Percentiles rank a stretch among this genome's conserved stretches.
Evolutionary conservation across 2,329 filamentous ascomycete species (phyloP).

Genomic region (Alternaria dauci): DNA sequence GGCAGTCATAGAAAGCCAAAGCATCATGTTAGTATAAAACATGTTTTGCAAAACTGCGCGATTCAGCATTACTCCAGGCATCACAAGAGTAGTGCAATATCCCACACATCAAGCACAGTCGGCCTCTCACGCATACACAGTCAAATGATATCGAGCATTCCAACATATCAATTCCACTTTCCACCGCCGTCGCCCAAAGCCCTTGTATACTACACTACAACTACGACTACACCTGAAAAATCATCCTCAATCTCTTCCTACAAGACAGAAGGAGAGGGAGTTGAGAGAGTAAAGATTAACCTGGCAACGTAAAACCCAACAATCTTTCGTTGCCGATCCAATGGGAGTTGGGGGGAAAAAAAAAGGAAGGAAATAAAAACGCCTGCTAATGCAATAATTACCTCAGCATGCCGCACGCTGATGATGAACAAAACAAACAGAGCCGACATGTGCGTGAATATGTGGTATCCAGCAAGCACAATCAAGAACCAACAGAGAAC

Average conservation of each 20-base stretch:
- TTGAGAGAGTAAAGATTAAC: slow-evolving; percentile 7
- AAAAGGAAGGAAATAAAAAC: slow-evolving; percentile 1
- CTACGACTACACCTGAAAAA: slow-evolving; percentile 3
- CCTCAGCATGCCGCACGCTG: slow-evolving; percentile 15
- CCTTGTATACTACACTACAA: slow-evolving; percentile 5
- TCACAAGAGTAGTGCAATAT: background rate
- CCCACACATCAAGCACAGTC: background rate
- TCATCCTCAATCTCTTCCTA: slow-evolving; percentile 1
- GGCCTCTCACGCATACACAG: background rate
- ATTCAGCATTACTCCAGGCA: background rate
- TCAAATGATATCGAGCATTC: background rate
- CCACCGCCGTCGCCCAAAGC: background rate
- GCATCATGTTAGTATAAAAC: too few species aligned
- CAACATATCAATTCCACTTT: slow-evolving; percentile 7
- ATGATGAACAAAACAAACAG: background rate
- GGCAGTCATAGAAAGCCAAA: background rate
- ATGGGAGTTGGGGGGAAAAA: background rate
- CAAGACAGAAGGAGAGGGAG: background rate
- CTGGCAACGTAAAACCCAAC: slow-evolving; percentile 1
- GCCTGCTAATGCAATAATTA: slow-evolving; percentile 12
- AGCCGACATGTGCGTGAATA: slow-evolving; percentile 6
- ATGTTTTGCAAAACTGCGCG: background rate
- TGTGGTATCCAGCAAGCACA: slow-evolving; percentile 12
- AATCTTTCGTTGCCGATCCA: slow-evolving; percentile 3
- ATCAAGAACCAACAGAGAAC: background rate